Evolutionary conservation across 2,329 filamentous ascomycete species (phyloP).

Genomic region (Gremmenia infestans): DNA sequence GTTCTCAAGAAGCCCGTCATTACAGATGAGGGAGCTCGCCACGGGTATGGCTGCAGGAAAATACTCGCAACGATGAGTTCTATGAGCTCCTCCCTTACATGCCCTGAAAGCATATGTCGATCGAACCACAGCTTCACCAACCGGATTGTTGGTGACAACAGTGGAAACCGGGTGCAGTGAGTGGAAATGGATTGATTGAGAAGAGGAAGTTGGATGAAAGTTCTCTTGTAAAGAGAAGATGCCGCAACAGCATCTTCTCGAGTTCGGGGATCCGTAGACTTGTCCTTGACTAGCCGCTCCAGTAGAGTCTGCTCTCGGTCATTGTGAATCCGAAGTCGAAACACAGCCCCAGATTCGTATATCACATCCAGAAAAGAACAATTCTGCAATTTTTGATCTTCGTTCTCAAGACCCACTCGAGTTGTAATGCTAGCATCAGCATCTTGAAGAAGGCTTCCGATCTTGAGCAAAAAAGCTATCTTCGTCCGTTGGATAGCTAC

Average conservation of each 20-base stretch:
- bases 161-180: constrained; percentile 72
- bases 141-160: constrained; percentile 77
- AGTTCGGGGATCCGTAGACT: constrained; percentile 56
- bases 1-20: constrained; percentile 78
- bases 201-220: constrained; percentile 66
- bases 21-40: constrained; percentile 69
- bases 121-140: constrained; percentile 88
- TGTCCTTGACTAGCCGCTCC: constrained; percentile 73
- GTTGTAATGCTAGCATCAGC: constrained; percentile 56
- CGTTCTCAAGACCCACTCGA: constrained; percentile 77
- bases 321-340: constrained; percentile 82
- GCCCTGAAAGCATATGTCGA: constrained; percentile 70
- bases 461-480: constrained; percentile 73
- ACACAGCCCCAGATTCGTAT: constrained; percentile 66
- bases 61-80: constrained; percentile 75
- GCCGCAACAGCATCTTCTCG: constrained; percentile 66
- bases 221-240: constrained; percentile 65
- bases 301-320: constrained; percentile 81
- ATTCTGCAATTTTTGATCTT: constrained; percentile 63
- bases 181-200: constrained; percentile 79
- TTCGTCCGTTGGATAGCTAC: constrained; percentile 91
- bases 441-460: constrained; percentile 60
- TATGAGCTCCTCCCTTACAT: constrained; percentile 75
- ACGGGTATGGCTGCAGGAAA: constrained; percentile 80
- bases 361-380: constrained; percentile 77